Evolutionary conservation across 208 protist genomes (phyloP).

Genomic region (Acanthamoeba lenticulata): DNA sequence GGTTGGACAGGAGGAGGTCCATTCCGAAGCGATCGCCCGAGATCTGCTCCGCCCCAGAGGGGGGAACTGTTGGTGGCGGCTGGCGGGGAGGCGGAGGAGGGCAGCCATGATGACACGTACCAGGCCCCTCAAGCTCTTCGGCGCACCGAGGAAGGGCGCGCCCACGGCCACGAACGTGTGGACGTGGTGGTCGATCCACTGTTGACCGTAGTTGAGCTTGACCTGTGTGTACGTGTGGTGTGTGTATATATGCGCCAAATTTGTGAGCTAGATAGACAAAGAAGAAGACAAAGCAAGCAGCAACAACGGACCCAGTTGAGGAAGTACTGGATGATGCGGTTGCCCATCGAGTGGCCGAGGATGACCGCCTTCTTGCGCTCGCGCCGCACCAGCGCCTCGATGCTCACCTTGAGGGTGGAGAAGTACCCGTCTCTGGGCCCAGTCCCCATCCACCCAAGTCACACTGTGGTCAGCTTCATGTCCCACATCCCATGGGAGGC

Average conservation of each 20-base stretch:
- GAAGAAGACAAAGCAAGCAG: neutral
- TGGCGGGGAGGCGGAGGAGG: neutral
- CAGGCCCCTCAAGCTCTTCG: constrained; percentile 42
- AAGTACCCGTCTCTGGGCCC: neutral
- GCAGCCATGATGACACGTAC: neutral
- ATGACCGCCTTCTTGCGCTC: neutral
- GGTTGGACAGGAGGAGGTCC: neutral
- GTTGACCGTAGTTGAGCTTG: neutral
- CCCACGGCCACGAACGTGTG: constrained; percentile 67
- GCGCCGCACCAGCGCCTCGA: neutral
- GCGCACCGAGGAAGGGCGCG: constrained; percentile 24
- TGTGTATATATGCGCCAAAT: neutral
- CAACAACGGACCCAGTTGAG: neutral
- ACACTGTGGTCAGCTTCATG: neutral
- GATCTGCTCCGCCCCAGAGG: no score
- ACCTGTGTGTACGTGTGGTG: neutral
- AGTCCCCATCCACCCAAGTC: no score
- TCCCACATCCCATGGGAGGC: neutral
- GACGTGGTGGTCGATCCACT: constrained; percentile 26
- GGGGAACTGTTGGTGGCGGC: neutral
- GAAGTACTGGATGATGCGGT: constrained; percentile 64
- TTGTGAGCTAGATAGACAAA: neutral
- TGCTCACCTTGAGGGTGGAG: neutral
- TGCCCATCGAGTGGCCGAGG: constrained; percentile 62
- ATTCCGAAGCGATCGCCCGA: neutral